Percentiles rank a stretch among this genome's conserved stretches.
Evolutionary conservation across 495 filamentous ascomycete genomes (phyloP).

Genomic region (Terfezia claveryi): DNA sequence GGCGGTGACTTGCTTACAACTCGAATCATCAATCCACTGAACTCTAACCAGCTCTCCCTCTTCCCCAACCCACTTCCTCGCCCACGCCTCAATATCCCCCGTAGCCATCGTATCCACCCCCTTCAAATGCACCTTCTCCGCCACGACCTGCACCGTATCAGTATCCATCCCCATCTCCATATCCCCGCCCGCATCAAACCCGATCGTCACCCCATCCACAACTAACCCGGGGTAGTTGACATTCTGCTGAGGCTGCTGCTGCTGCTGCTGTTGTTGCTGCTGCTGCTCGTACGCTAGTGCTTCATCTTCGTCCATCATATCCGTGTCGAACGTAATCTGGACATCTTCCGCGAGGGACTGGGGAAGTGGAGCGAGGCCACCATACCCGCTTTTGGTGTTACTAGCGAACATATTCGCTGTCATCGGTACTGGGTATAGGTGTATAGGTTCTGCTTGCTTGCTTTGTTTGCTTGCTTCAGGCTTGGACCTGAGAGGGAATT

Average conservation of each 20-base stretch:
- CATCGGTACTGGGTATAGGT: too few relatives aligned
- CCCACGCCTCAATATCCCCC: constrained; percentile 49
- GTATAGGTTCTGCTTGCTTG: too few relatives aligned
- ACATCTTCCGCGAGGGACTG: constrained; percentile 12
- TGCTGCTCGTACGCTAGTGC: neutral
- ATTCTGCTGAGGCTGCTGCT: neutral
- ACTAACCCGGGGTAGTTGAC: neutral
- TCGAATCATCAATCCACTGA: constrained; percentile 91
- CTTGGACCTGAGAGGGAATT: too few relatives aligned
- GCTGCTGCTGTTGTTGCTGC: neutral
- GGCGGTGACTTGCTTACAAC: constrained; percentile 17
- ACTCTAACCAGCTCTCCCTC: constrained; percentile 32
- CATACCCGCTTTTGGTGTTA: neutral
- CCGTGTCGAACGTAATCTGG: constrained; percentile 14
- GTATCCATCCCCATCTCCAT: constrained; percentile 8
- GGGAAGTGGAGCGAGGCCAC: constrained; percentile 10
- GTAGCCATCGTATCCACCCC: constrained; percentile 69
- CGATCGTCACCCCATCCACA: constrained; percentile 34
- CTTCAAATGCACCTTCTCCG: constrained; percentile 54
- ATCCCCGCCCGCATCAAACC: constrained; percentile 8
- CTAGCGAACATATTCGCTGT: too few relatives aligned
- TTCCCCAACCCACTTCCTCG: constrained; percentile 36
- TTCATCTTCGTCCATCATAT: constrained; percentile 18
- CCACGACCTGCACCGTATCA: constrained; percentile 18
- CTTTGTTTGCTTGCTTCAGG: too few relatives aligned